These are phyloP conservation scores for Nicotiana noctiflora DNA, from an alignment of 257 asterid genomes.

Conservation along the genomic window DNA sequence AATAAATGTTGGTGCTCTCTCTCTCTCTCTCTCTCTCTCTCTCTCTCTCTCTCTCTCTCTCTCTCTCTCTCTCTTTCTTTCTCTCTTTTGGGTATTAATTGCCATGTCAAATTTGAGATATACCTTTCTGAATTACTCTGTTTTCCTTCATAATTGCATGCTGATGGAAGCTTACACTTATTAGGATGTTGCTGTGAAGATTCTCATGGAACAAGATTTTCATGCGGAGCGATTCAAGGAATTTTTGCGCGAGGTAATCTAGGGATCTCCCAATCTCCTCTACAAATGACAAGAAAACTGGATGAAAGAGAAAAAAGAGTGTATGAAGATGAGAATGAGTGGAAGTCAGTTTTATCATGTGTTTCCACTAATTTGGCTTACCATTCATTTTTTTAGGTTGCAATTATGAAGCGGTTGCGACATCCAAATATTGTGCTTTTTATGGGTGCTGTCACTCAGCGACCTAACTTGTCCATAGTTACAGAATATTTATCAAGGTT, in stretches of 20 bases:
- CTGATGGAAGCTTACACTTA: not conserved
- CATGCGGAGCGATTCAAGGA: slow-evolving; percentile 71
- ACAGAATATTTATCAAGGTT: slow-evolving; percentile 92
- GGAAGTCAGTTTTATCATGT: not conserved
- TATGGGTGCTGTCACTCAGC: slow-evolving; percentile 96
- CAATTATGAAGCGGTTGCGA: slow-evolving; percentile 86
- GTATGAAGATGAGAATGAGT: not conserved
- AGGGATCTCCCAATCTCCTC: not conserved
- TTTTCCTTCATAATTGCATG: slow-evolving; percentile 3
- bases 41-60: not conserved
- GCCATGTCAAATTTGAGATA: not conserved
- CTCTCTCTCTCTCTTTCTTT: not conserved
- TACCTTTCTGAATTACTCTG: not conserved
- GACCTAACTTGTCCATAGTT: slow-evolving; percentile 86
- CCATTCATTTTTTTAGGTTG: slow-evolving; percentile 50
- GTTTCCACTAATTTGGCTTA: slow-evolving; percentile 8
- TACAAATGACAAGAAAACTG: not conserved
- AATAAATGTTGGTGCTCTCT: not conserved
- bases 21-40: not conserved
- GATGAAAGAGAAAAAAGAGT: not conserved
- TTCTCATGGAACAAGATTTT: slow-evolving; percentile 93
- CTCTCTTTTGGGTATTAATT: not conserved
- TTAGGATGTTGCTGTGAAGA: slow-evolving; percentile 97
- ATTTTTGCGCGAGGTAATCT: slow-evolving; percentile 69
- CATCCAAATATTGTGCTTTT: slow-evolving; percentile 98